Percentiles rank a stretch among this genome's conserved stretches.
Evolutionary conservation across 805 yeast genomes (phyloP).

Genomic region (Metschnikowia picachoensis): DNA sequence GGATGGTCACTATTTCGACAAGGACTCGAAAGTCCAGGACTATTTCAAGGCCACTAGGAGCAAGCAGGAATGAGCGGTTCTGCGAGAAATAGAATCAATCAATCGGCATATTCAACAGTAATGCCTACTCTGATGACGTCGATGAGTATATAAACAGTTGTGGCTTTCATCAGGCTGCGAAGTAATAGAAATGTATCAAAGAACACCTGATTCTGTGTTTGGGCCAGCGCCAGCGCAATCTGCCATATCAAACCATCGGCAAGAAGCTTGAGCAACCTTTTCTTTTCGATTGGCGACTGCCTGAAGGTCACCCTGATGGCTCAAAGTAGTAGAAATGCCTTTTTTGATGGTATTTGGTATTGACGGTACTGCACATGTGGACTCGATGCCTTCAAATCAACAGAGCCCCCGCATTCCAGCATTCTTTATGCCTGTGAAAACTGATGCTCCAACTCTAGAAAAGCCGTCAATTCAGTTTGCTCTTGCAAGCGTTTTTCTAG

Average conservation of each 20-base stretch:
- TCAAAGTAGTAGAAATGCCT: too few relatives aligned
- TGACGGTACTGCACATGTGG: too few relatives aligned
- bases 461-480: slow-evolving; percentile 24
- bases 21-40: slow-evolving; percentile 39
- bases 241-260: too few relatives aligned
- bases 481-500: slow-evolving; percentile 21
- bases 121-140: too few relatives aligned
- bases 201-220: not conserved
- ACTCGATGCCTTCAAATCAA: too few relatives aligned
- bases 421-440: not conserved
- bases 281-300: too few relatives aligned
- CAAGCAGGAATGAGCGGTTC: slow-evolving; percentile 3
- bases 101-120: not conserved
- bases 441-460: slow-evolving; percentile 28
- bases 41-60: slow-evolving; percentile 52
- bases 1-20: slow-evolving; percentile 40
- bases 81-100: not conserved
- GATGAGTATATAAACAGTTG: too few relatives aligned
- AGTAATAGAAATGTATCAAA: not conserved
- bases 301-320: too few relatives aligned
- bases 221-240: too few relatives aligned
- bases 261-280: too few relatives aligned
- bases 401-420: not conserved
- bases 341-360: too few relatives aligned
- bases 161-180: not conserved